These are phyloP conservation scores for Tetradesmus lagerheimii DNA, from an alignment of 139 green algal genomes.

Conservation along the genomic window DNA sequence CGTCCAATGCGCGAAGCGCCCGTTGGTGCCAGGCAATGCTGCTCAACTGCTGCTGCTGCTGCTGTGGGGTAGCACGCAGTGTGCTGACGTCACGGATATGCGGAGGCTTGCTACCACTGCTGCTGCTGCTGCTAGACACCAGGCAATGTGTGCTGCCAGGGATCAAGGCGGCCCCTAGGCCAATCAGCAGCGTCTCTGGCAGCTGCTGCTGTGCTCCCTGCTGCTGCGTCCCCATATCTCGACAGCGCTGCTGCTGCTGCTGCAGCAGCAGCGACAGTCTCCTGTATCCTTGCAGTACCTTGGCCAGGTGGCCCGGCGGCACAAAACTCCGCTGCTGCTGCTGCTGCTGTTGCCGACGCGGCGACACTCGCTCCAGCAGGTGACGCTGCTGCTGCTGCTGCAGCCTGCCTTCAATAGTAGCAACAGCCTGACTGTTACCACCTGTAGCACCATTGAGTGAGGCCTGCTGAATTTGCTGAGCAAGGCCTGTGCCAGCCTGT, in stretches of 20 bases:
- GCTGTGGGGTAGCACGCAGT: not conserved
- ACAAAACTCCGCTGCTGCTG: not conserved
- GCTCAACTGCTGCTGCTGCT: not conserved
- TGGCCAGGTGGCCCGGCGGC: not conserved
- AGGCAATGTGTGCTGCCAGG: not conserved
- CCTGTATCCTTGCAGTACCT: not conserved
- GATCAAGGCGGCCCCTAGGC: not conserved
- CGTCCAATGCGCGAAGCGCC: not conserved
- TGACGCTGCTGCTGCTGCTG: slow-evolving; percentile 40
- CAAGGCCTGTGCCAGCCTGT: not conserved
- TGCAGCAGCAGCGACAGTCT: not conserved
- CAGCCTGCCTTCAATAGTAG: not conserved
- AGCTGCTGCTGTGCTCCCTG: slow-evolving; percentile 9
- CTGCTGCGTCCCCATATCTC: not conserved
- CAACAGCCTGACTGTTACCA: not conserved
- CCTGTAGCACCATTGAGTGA: not conserved
- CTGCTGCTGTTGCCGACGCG: slow-evolving; percentile 25
- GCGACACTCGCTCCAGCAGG: not conserved
- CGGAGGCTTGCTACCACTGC: not conserved
- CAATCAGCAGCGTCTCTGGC: not conserved
- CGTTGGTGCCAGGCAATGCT: not conserved
- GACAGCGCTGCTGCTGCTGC: not conserved
- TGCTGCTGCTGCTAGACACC: not conserved
- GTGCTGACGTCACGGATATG: not conserved
- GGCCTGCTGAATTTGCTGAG: not conserved